Evolutionary conservation across 768 basidiomycete species (phyloP).

Genomic region (Mrakia gelida): DNA sequence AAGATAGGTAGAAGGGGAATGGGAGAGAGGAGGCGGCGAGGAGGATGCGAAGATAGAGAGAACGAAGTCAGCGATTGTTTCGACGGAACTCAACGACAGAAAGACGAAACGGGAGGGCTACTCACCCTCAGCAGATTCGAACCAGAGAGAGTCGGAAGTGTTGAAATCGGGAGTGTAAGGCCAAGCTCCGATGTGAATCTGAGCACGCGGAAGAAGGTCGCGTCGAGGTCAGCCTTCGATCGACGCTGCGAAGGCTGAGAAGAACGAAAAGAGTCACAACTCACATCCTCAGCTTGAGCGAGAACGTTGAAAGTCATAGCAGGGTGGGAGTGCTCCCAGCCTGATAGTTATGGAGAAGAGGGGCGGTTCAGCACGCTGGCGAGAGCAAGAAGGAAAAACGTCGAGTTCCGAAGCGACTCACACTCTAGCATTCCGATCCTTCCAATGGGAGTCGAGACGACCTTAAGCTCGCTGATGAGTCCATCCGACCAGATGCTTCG

Average conservation of each 20-base stretch:
- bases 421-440: constrained; percentile 1
- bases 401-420: not conserved
- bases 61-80: too few relatives aligned
- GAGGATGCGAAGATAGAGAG: too few relatives aligned
- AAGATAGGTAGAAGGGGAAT: not conserved
- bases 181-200: not conserved
- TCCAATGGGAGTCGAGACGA: constrained; percentile 1
- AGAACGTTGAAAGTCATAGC: constrained; percentile 13
- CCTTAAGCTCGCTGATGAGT: not conserved
- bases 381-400: too few relatives aligned
- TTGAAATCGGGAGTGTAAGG: constrained; percentile 3
- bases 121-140: not conserved
- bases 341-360: not conserved
- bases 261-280: not conserved
- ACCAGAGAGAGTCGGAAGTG: not conserved
- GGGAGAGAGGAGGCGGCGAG: too few relatives aligned
- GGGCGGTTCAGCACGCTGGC: not conserved
- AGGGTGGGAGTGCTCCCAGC: not conserved
- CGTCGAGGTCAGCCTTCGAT: not conserved
- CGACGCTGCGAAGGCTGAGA: too few relatives aligned
- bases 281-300: constrained; percentile 1
- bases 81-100: too few relatives aligned
- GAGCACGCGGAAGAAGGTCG: not conserved
- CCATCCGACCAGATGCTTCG: constrained; percentile 3
- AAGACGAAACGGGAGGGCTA: too few relatives aligned